These are phyloP conservation scores for Sporothrix humicola DNA, from an alignment of 2,329 filamentous ascomycete genomes.

Conservation along the genomic window DNA sequence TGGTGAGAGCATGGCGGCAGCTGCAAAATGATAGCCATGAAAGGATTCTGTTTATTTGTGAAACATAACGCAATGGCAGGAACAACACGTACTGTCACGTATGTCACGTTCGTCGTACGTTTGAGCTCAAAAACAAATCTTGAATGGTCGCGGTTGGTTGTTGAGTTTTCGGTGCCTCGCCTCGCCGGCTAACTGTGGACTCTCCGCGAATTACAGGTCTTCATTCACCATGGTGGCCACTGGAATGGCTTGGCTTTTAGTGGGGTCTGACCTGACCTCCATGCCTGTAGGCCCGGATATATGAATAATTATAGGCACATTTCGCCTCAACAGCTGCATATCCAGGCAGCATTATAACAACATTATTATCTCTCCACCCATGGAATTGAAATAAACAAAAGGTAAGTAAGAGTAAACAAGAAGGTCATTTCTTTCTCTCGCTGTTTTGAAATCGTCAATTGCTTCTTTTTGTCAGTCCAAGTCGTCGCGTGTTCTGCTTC, in stretches of 20 bases:
- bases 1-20: constrained; percentile 31
- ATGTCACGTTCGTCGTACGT: not conserved
- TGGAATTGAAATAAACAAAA: not conserved
- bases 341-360: constrained; percentile 10
- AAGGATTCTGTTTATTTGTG: not conserved
- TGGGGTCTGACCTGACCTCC: not conserved
- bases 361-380: not conserved
- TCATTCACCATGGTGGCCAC: not conserved
- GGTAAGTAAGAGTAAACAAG: not conserved
- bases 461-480: not conserved
- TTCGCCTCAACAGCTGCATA: constrained; percentile 9
- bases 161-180: constrained; percentile 11
- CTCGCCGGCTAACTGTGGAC: not conserved
- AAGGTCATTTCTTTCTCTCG: not conserved
- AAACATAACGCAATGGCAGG: not conserved
- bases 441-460: not conserved
- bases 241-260: constrained; percentile 13
- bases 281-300: not conserved
- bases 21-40: constrained; percentile 8
- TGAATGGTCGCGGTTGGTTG: not conserved
- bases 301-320: not conserved
- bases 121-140: not conserved
- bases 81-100: no score
- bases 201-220: constrained; percentile 11
- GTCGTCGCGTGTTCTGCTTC: not conserved